phyloP scores from a whole-genome alignment of 495 filamentous ascomycete species.

The Thermothielavioides terrestris region DNA sequence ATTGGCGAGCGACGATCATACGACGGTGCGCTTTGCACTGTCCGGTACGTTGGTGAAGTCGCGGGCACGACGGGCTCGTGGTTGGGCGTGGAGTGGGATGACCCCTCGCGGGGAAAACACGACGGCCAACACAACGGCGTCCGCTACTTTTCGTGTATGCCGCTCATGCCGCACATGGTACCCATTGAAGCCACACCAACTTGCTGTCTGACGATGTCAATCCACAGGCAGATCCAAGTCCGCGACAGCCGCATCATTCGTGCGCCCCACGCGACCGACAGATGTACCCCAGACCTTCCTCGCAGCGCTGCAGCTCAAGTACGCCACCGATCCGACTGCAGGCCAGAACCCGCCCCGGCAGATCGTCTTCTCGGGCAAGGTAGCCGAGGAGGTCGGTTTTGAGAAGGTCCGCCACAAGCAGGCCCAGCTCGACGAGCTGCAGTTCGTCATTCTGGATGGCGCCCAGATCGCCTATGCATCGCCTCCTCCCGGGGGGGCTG shows the following conservation, averaged over 20 bases:
- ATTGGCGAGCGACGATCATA: constrained; percentile 71
- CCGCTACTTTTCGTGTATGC: constrained; percentile 73
- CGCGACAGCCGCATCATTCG: constrained; percentile 70
- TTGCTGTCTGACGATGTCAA: neutral
- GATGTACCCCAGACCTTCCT: constrained; percentile 65
- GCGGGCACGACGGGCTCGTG: constrained; percentile 69
- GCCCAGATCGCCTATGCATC: constrained; percentile 46
- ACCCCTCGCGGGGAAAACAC: constrained; percentile 77
- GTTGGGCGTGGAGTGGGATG: constrained; percentile 98
- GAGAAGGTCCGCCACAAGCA: constrained; percentile 80
- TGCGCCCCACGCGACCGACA: constrained; percentile 62
- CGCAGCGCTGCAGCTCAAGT: constrained; percentile 73
- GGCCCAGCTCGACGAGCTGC: constrained; percentile 66
- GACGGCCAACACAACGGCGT: constrained; percentile 69
- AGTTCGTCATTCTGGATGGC: constrained; percentile 74
- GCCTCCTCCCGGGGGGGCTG: too few relatives aligned
- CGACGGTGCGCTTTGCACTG: constrained; percentile 63
- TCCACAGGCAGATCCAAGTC: constrained; percentile 53
- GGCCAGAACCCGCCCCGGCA: constrained; percentile 24
- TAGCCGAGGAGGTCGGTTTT: constrained; percentile 92
- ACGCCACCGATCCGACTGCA: constrained; percentile 50
- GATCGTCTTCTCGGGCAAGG: constrained; percentile 71
- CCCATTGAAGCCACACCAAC: too few relatives aligned
- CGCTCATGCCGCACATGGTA: neutral
- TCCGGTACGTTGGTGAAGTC: constrained; percentile 73